Base-by-base conservation (phyloP, 202 grass and related monocot species). In the Cymbopogon flexuosus region DNA sequence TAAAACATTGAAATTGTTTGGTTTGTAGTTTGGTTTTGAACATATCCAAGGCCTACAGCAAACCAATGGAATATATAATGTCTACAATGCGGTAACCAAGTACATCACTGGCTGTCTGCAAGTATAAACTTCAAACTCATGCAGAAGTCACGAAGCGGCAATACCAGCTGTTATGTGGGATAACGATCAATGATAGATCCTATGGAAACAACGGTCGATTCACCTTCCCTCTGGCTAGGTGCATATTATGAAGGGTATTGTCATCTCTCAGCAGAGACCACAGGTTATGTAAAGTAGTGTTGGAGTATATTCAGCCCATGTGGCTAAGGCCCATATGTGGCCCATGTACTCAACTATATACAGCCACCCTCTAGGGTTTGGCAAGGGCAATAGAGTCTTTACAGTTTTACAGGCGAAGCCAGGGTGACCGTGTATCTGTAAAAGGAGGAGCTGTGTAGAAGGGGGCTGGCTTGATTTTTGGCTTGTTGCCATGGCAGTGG, bases 1-100 rank as follows among this genome's bases (percentile, higher is more conserved):
- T 60, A 66, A 68, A 14, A 78, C 29, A 59, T 12, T 72, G 5
- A 42, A 85, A 73, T 82, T 67, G 40, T 42, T 82, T 60, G 8
- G 74, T 72, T 70, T 33, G 21, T 31, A 37, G 61, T 27, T 62
- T 6, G 18, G 5, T 85, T 77, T 79, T 30, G 8, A 14, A 84
- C 67, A 67, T 6, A 62, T 64, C 57, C 57, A 64, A 6, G 69
- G 21, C 37, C 13, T 79, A 73, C 8, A 58, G 18, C 56, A 64
- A 76, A 19, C 11, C 31, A 22, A 11, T 62, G 54, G 41, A 42
- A 56, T 52, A 73, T 23, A 73, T n/a, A 22, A 42, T 65, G 63
- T 71, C 65, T 15, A 33, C 5, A 34, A 52, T 42, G 41, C 21
- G 18, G 23, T 9, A 76, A 64, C 33, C 70, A 68, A 54, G 47